These are phyloP conservation scores for Helminthosporium solani DNA, from an alignment of 2,329 filamentous ascomycete genomes.

Conservation along the genomic window DNA sequence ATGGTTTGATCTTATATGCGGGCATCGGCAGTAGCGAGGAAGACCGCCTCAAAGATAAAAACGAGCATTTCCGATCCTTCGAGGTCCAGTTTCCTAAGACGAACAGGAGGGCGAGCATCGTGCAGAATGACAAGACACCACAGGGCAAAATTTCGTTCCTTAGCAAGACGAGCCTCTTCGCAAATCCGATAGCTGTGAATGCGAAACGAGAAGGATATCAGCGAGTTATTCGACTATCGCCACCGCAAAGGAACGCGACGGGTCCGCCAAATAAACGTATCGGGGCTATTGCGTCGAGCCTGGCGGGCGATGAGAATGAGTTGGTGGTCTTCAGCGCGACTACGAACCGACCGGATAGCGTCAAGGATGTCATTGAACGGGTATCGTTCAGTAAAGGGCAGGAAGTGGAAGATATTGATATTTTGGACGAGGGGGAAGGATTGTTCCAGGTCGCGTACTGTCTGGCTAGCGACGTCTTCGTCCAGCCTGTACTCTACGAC, in stretches of 20 bases:
- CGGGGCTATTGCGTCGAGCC: constrained; percentile 75
- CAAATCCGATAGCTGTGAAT: constrained; percentile 34
- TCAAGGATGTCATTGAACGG: constrained; percentile 54
- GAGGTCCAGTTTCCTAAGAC: constrained; percentile 58
- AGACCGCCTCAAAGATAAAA: constrained; percentile 72
- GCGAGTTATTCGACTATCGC: constrained; percentile 58
- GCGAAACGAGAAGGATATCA: constrained; percentile 61
- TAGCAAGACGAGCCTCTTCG: constrained; percentile 56
- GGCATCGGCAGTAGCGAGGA: constrained; percentile 74
- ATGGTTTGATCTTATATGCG: constrained; percentile 61
- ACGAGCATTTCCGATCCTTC: constrained; percentile 81
- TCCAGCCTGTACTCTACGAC: constrained; percentile 60
- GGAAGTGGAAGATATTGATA: constrained; percentile 70
- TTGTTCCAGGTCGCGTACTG: constrained; percentile 76
- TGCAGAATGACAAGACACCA: constrained; percentile 26
- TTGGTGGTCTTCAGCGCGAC: constrained; percentile 76
- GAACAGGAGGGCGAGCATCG: constrained; percentile 39
- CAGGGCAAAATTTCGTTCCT: constrained; percentile 47
- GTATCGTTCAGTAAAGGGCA: constrained; percentile 53
- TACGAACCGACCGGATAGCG: constrained; percentile 48
- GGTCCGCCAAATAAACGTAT: constrained; percentile 59
- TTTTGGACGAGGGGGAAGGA: constrained; percentile 62
- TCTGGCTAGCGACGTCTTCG: constrained; percentile 71
- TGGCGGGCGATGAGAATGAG: constrained; percentile 70
- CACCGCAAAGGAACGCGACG: constrained; percentile 49